Conservation (phyloP, 192 early-diverging fungal genomes). For the Backusella macrospora region DNA sequence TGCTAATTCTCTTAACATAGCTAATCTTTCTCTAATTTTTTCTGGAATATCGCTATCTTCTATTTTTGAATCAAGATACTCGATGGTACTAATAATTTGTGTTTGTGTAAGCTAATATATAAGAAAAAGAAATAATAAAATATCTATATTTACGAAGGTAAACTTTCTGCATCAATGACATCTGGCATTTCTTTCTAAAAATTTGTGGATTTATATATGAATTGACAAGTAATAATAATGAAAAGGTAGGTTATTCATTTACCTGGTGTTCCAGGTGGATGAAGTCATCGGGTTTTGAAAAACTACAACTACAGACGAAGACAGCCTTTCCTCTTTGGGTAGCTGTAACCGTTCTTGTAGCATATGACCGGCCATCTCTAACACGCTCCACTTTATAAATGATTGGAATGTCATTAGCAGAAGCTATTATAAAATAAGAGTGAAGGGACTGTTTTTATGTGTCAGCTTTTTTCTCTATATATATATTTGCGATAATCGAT, state of each 20-base stretch:
- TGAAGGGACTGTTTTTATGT: constrained; percentile 65
- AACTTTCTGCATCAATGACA: constrained; percentile 30
- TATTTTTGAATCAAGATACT: not conserved
- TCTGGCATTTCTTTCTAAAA: constrained; percentile 27
- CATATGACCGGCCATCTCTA: constrained; percentile 64
- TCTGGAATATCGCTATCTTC: constrained; percentile 12
- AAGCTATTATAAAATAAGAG: constrained; percentile 84
- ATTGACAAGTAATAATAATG: not conserved
- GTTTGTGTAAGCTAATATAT: not conserved
- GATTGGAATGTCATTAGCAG: constrained; percentile 72
- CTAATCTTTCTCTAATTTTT: not conserved
- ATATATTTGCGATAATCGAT: not conserved
- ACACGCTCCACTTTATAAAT: constrained; percentile 73
- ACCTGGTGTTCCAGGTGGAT: constrained; percentile 65
- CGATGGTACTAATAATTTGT: not conserved
- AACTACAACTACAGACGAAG: constrained; percentile 73
- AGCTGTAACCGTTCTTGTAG: constrained; percentile 68
- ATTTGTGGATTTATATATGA: not conserved
- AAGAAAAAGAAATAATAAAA: not conserved
- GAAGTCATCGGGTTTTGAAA: constrained; percentile 61
- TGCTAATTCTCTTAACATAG: not conserved
- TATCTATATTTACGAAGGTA: constrained; percentile 23
- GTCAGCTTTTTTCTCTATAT: no score
- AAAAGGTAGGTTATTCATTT: not conserved
- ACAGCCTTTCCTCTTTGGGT: constrained; percentile 78